A percentile compares a stretch with the other conserved stretches of the same genome.
phyloP scores from a whole-genome alignment of 2,329 filamentous ascomycete genomes.

The Cladosporium velox region DNA sequence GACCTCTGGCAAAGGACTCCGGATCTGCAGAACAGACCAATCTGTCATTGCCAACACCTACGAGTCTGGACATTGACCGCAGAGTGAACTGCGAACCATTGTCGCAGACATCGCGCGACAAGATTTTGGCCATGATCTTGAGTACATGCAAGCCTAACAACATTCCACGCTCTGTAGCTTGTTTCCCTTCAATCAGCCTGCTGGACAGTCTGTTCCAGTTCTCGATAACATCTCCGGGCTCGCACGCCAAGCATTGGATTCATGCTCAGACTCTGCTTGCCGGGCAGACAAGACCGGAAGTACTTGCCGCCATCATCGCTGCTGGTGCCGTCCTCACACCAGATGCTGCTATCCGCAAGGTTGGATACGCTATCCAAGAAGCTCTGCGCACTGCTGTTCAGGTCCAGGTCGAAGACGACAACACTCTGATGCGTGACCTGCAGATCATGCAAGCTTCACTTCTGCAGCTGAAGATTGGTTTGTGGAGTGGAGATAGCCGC shows the following conservation, averaged over 20 bases:
- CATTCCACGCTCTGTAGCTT: slow-evolving; percentile 56
- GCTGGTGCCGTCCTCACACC: slow-evolving; percentile 63
- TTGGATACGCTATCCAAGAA: slow-evolving; percentile 58
- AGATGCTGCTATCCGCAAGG: slow-evolving; percentile 59
- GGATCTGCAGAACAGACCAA: slow-evolving; percentile 41
- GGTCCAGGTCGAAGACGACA: slow-evolving; percentile 52
- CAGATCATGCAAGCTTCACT: slow-evolving; percentile 55
- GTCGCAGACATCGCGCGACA: slow-evolving; percentile 53
- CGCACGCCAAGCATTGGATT: slow-evolving; percentile 61
- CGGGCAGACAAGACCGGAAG: slow-evolving; percentile 58
- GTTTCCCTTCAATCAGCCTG: slow-evolving; percentile 63
- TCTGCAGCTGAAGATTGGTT: slow-evolving; percentile 54
- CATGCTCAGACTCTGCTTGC: slow-evolving; percentile 63
- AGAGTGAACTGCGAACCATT: slow-evolving; percentile 46
- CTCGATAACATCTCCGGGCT: slow-evolving; percentile 59
- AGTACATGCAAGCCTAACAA: slow-evolving; percentile 57
- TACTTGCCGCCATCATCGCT: slow-evolving; percentile 61
- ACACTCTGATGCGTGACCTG: slow-evolving; percentile 53
- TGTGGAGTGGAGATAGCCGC: slow-evolving; percentile 61
- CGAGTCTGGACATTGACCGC: slow-evolving; percentile 42
- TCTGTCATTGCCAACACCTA: slow-evolving; percentile 43
- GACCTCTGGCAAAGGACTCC: slow-evolving; percentile 41
- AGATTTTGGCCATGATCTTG: slow-evolving; percentile 64
- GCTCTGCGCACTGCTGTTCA: slow-evolving; percentile 45
- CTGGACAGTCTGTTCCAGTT: slow-evolving; percentile 64